Base-by-base conservation (phyloP, 371 early-diverging fungal genomes). In the Lichtheimia ramosa region DNA sequence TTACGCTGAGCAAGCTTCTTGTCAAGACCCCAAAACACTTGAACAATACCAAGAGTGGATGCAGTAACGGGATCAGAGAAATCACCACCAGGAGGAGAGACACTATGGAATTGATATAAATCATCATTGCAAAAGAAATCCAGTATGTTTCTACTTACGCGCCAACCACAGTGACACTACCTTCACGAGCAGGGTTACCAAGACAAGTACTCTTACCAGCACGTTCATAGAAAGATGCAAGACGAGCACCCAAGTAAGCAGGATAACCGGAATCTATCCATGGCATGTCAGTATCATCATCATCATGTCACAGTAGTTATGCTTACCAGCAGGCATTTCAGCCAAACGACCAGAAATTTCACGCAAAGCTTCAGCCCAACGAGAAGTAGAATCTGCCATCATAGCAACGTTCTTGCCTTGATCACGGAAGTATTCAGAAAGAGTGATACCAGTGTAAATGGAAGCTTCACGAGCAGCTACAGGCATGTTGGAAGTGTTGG, bases 401-500 rank as follows among this genome's bases (percentile, higher is more conserved):
- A 99, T 99, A 60, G 99, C 94, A 23, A 99, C 99, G 77, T 99
- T 92, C 87, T 93, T 94, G 70, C 99, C 99, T 81, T 98, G 98
- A 81, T 99, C 99, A 85, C 99, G 94, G 94, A 99, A 99, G 86
- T 99, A 99, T 84, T 99, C 99, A 40, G 99, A 95, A n/a, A 99
- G 85, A 0, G 99, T 99, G 71, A 99, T 99, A 79, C 99, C 99
- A 43, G 99, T 99, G 87, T 99, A 99, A 69, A 99, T 99, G 51
- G 99, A 99, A 21, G 99, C 99, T 85, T 99, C 99, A 84, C 99
- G 95, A 62, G 99, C 99, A 71, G 99, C 99, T 58, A 99, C 99
- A 68, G 99, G 99, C 99, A 99, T 99, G 89, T 99, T 99, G 73
- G 99, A 99, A 14, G 99, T 99, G 84, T 99, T 99, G 64, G 99